Conservation (phyloP, 805 yeast genomes). For the Saccharomyces paradoxus region DNA sequence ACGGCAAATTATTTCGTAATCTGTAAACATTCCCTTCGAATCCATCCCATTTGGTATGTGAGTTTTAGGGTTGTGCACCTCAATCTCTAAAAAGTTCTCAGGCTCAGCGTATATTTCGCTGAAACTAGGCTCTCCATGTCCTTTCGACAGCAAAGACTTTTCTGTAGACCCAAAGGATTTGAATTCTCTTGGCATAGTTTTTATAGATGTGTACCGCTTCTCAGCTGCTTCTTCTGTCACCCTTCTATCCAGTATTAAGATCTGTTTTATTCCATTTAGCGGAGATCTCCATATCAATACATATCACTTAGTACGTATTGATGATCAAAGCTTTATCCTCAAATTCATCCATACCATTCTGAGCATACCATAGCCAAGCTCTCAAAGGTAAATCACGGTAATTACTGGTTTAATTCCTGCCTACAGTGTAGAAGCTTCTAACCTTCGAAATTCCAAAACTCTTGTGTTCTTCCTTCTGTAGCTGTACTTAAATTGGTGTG, state of each 20-base stretch:
- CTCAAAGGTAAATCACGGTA: background rate
- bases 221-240: background rate
- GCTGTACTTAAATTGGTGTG: background rate
- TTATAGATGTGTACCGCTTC: background rate
- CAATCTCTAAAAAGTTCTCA: conserved; percentile 87
- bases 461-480: background rate
- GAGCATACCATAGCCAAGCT: background rate
- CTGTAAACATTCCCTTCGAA: conserved; percentile 64
- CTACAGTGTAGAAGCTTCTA: background rate
- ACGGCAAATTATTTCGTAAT: conserved; percentile 81
- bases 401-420: too few species aligned
- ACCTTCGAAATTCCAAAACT: too few species aligned
- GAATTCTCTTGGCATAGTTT: conserved; percentile 12
- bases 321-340: background rate
- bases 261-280: background rate
- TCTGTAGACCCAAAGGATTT: conserved; percentile 26
- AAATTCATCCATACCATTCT: background rate
- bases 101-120: conserved; percentile 89
- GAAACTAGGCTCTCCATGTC: conserved; percentile 47
- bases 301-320: background rate
- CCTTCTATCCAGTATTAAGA: background rate
- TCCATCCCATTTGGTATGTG: conserved; percentile 32
- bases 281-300: background rate
- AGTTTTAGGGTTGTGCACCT: conserved; percentile 42
- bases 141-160: conserved; percentile 16